phyloP scores from a whole-genome alignment of 495 filamentous ascomycete species.

The Penicillium mononematosum region DNA sequence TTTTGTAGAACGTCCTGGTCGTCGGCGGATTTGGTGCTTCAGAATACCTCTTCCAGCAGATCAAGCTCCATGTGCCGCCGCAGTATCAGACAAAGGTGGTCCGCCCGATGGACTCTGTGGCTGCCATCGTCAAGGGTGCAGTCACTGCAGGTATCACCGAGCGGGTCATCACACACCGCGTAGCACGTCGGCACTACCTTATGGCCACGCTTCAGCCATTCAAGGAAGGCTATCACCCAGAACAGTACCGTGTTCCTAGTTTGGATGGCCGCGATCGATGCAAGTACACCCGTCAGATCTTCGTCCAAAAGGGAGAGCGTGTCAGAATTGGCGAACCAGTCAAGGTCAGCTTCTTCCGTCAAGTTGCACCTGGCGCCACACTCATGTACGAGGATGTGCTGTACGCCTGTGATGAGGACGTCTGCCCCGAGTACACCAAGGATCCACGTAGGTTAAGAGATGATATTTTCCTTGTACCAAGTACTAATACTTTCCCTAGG shows the following conservation, averaged over 20 bases:
- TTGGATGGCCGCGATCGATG: slow-evolving; percentile 96
- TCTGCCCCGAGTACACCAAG: slow-evolving; percentile 98
- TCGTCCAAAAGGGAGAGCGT: slow-evolving; percentile 97
- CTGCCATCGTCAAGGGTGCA: slow-evolving; percentile 77
- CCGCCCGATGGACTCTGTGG: slow-evolving; percentile 81
- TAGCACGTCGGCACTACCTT: slow-evolving; percentile 96
- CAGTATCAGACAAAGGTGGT: slow-evolving; percentile 79
- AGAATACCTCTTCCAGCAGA: slow-evolving; percentile 81
- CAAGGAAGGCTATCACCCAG: slow-evolving; percentile 97
- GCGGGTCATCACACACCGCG: slow-evolving; percentile 91
- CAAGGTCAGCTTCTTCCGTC: slow-evolving; percentile 98
- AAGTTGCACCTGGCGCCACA: slow-evolving; percentile 94
- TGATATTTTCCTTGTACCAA: not conserved
- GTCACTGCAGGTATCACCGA: slow-evolving; percentile 94
- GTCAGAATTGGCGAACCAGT: slow-evolving; percentile 99
- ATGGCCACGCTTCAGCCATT: slow-evolving; percentile 99
- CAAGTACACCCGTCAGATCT: slow-evolving; percentile 98
- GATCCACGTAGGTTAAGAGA: slow-evolving; percentile 81
- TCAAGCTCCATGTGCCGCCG: slow-evolving; percentile 74
- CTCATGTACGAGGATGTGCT: slow-evolving; percentile 99
- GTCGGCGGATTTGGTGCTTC: slow-evolving; percentile 80
- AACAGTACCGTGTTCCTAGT: slow-evolving; percentile 94
- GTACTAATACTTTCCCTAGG: slow-evolving; percentile 50
- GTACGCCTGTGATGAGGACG: slow-evolving; percentile 97
- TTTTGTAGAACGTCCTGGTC: slow-evolving; percentile 65